Evolutionary conservation across 768 basidiomycete genomes (phyloP), one percentile per base, ranked within the genome.

Genomic region (Suillus lakei): DNA sequence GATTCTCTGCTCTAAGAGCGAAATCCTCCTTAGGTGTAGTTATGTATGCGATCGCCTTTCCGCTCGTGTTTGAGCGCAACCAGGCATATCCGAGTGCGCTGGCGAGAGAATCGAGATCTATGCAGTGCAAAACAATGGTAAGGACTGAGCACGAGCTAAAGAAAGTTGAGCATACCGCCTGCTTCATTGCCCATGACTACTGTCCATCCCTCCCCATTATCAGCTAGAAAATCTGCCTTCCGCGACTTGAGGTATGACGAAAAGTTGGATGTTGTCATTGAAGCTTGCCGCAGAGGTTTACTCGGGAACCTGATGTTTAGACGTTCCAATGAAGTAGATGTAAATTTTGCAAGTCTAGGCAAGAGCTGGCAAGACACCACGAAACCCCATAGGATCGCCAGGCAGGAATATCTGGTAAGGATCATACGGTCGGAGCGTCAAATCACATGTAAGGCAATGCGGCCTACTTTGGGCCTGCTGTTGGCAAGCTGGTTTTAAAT

Each of bases 141-240:
- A 28, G 59, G 32, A 61, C n/a, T 61, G 18, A 30, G 54, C 61
- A 55, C 34, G 36, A n/a, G 39, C n/a, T 16, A 41, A 26, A 61
- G 46, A 23, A 30, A 60, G 48, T 32, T 54, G 23, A 61, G 44
- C 64, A 18, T 74, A 96, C 97, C 97, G 72, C 96, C 96, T 16
- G 97, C 95, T 78, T 99, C 97, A 75, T 99, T 99, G 0, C 97
- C 96, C 89, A 96, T 93, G 0, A 89, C 91, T 6, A 98, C 82
- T 0, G 87, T 91, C 96, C 96, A 99, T 55, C 88, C 85, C 7
- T 74, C 68, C 0, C 81, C 84, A 46, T 83, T 82, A 58, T 89
- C 91, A 21, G 71, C 73, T 26, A 96, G 76, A 71, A 92, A 98
- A 30, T 74, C 78, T 30, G 79, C 72, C 74, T 92, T 93, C 64